phyloP scores from a whole-genome alignment of 2,329 filamentous ascomycete species.

The Drechslerella stenobrocha region DNA sequence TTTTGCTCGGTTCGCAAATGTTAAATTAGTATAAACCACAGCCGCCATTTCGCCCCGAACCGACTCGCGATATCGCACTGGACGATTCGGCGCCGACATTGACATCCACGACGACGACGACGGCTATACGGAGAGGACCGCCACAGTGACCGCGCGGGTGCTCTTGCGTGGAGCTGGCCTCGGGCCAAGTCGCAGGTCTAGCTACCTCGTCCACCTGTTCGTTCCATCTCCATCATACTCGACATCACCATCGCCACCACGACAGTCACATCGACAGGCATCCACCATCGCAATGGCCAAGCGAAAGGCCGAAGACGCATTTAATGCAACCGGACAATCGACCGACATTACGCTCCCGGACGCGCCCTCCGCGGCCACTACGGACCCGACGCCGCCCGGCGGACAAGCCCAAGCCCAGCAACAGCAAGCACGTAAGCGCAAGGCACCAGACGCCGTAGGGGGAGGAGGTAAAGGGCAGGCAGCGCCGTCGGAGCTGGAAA shows the following conservation, averaged over 20 bases:
- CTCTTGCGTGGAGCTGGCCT: conserved; percentile 12
- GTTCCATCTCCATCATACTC: not conserved
- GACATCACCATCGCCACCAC: not conserved
- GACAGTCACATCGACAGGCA: too few species aligned
- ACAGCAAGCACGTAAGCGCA: conserved; percentile 13
- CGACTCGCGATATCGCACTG: too few species aligned
- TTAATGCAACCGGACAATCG: not conserved
- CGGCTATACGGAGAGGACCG: not conserved
- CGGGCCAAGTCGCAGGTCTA: too few species aligned
- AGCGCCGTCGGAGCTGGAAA: conserved; percentile 16
- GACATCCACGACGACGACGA: not conserved
- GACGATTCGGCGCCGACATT: too few species aligned
- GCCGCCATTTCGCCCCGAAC: too few species aligned
- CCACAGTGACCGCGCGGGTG: conserved; percentile 19
- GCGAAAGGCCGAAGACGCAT: conserved; percentile 16
- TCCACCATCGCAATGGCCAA: conserved; percentile 17
- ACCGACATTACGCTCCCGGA: conserved; percentile 5
- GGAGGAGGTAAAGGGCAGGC: not conserved
- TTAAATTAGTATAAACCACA: conserved; percentile 10
- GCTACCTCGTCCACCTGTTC: not conserved
- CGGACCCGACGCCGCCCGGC: conserved; percentile 15
- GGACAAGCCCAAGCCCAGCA: conserved; percentile 30
- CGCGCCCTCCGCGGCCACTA: not conserved
- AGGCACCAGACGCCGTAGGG: conserved; percentile 9
- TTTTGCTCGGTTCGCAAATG: too few species aligned